Evolutionary conservation across 2,329 filamentous ascomycete genomes (phyloP), one percentile per base, ranked within the genome.

Genomic region (Tolypocladium ophioglossoides): DNA sequence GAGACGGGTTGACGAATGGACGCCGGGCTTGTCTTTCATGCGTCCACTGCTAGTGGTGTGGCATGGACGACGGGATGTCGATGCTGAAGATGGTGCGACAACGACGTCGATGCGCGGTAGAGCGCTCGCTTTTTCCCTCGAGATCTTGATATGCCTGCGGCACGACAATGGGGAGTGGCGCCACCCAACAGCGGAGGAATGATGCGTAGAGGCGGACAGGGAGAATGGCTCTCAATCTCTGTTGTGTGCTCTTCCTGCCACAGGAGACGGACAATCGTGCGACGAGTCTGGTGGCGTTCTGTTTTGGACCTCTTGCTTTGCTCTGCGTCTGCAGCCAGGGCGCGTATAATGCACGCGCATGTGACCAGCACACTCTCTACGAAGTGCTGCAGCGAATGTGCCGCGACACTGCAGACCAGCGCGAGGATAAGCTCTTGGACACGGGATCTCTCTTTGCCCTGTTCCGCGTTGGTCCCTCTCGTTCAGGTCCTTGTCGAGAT

Each of bases 1-100:
- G 39, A 56, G 44, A 55, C 51, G 54, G 52, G 40, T 48, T 50
- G 53, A 56, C 52, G 54, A 55, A 50, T 32, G 48, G 47, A 44
- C 41, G 47, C 40, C 41, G 50, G 51, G 18, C 50, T 27, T 53
- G 39, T 54, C 24, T 48, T 53, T 55, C 24, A 52, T 50, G 50
- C 54, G 47, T 35, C 40, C 9, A 30, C 49, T 11, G 18, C 34
- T n/a, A 14, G 22, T 9, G 18, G 35, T 22, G 22, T 27, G 46
- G 46, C 46, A 48, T 20, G 12, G 46, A 20, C 18, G 34, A 30
- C 27, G 27, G 44, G 18, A 16, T 12, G 27, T 20, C 44, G 44
- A 32, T 12, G 27, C 11, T 12, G 44, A 12, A 20, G 44, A 47
- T 32, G 44, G 27, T 27, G 16, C 41, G 41, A 18, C 27, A 27